Evolutionary conservation across 805 yeast genomes (phyloP), one percentile per base, ranked within the genome.

Genomic region (Phaffomyces thermotolerans): DNA sequence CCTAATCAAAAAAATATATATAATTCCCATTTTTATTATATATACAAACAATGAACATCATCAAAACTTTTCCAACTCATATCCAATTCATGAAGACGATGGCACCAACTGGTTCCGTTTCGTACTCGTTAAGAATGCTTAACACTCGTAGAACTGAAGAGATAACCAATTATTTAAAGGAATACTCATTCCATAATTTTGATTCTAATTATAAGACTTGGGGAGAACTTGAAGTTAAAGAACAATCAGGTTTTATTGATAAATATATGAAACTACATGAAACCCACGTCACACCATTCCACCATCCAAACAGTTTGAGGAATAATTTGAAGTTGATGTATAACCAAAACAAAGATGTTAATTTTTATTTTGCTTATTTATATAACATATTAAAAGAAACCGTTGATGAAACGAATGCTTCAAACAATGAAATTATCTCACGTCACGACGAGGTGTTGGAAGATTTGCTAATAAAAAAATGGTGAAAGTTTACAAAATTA

Each of bases 341-440:
- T 29, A 37, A 39, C n/a, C 40, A 48, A 29, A 48, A 48, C 41
- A 46, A 45, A 25, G 51, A 48, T 20, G 47, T 43, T 13, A 35
- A 39, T 18, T 46, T 43, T 32, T 41, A 45, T 41, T 48, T 48
- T 35, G 43, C 41, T 13, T 39, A 38, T 18, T 33, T 48, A 13
- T 48, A 48, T 34, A 37, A 39, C 23, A 36, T 37, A 3, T 20
- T 48, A 20, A 48, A 46, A 24, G 43, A 43, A 15, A 34, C 40
- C 5, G 51, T 49, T 22, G 51, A 48, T 33, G 41, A 38, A 14
- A 27, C 24, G 9, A 10, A 30, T 5, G 14, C 20, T 8, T 22
- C 41, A 10, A 33, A 39, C 29, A 39, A 36, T 6, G 48, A 45
- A 4, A 39, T 45, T 4, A 34, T 40, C 9, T 34, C 47, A 3